Percentiles rank a stretch among this genome's conserved stretches.
These are phyloP conservation scores for Hanseniaspora lindneri DNA, from an alignment of 805 yeast genomes.

Conservation along the genomic window DNA sequence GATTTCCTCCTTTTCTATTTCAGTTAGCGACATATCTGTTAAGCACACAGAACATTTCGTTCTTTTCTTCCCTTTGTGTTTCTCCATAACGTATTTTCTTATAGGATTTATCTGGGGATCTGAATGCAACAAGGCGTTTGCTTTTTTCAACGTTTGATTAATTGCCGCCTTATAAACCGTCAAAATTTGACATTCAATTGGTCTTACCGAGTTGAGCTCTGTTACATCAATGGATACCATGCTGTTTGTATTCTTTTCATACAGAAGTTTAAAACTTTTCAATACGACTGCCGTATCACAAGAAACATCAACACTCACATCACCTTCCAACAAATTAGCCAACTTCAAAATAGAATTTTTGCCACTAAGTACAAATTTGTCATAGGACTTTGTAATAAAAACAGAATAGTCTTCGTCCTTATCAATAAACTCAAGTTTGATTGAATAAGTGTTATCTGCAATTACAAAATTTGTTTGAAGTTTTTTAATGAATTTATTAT, in stretches of 20 bases:
- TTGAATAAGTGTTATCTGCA: neutral
- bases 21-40: slow-evolving; percentile 20
- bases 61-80: neutral
- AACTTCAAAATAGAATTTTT: neutral
- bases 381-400: slow-evolving; percentile 4
- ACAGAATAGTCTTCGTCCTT: slow-evolving; percentile 1
- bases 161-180: neutral
- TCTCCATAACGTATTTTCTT: neutral
- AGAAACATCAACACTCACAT: neutral
- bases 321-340: neutral
- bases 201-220: neutral
- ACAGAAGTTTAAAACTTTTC: neutral
- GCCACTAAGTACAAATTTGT: neutral
- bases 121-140: neutral
- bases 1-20: slow-evolving; percentile 24
- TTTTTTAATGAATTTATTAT: neutral
- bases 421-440: neutral
- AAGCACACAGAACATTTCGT: slow-evolving; percentile 51
- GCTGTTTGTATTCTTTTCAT: neutral
- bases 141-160: neutral
- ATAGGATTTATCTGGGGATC: neutral
- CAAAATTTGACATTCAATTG: slow-evolving; percentile 8
- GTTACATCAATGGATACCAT: neutral
- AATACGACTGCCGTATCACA: neutral
- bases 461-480: no score